Evolutionary conservation across 2,329 filamentous ascomycete species (phyloP), one percentile per base, ranked within the genome.

Genomic region (Colletotrichum tamarilloi): DNA sequence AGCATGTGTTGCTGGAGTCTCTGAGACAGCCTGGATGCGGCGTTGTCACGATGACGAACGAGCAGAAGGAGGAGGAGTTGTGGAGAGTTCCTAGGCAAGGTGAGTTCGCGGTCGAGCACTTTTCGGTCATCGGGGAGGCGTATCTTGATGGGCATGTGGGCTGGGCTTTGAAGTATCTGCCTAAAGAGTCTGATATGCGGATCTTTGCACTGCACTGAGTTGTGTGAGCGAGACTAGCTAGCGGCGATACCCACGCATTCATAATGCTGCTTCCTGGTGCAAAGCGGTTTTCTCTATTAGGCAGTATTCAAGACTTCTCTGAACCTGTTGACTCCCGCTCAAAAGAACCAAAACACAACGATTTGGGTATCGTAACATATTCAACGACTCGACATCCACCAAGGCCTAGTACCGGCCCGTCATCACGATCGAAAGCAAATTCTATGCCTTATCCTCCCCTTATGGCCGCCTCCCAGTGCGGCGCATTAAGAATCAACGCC

Each of bases 401-500:
- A 6, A 11, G 28, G 5, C n/a, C 38, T 16, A 16, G 16, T 16
- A 46, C 14, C 1, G 38, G 16, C 38, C 38, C 26, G 26, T 26
- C 26, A 26, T 26, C 26, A 26, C 26, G 26, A 26, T 26, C 26
- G 26, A 26, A 26, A 26, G 26, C 26, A 26, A 26, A 26, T 26
- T 26, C 26, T 26, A 1, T 26, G 26, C 26, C 26, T 26, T 26
- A 26, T 26, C 26, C 26, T 19, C 19, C 16, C 22, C 2, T 26
- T 28, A 22, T 1, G 4, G 2, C n/a, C 11, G 14, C 32, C 16
- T 62, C 68, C 75, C 80, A 85, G 11, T 81, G 80, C 3, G 88
- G 88, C 16, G 88, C 87, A 74, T 90, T 89, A 49, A 90, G 80
- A 7, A 90, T 83, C 11, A 90, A 79, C 1, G 82, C 88, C 88